Percentiles rank a stretch among this genome's conserved stretches.
These are phyloP conservation scores for Saturnispora besseyi DNA, from an alignment of 805 yeast genomes.

Conservation along the genomic window DNA sequence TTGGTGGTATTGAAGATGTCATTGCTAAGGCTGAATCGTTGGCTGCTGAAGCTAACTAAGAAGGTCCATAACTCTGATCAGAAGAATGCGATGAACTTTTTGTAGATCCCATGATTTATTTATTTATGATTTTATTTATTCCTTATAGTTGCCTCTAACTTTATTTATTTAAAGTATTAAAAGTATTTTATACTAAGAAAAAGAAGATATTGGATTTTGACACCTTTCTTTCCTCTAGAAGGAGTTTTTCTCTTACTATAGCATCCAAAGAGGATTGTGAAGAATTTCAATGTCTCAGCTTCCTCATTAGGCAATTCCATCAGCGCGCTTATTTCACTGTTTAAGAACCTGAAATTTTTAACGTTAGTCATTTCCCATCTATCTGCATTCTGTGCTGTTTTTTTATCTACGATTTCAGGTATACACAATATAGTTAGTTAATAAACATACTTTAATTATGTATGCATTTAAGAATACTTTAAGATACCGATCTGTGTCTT, in stretches of 20 bases:
- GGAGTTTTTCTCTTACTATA: no score
- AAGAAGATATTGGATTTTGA: not conserved
- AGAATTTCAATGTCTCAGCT: no score
- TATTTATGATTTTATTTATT: conserved; percentile 11
- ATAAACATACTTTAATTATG: not conserved
- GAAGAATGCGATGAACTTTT: conserved; percentile 5
- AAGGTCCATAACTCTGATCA: conserved; percentile 6
- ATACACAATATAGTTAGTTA: no score
- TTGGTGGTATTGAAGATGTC: conserved; percentile 99
- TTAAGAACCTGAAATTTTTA: not conserved
- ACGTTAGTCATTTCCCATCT: not conserved
- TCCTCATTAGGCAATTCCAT: conserved; percentile 2
- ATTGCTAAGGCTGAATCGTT: conserved; percentile 98
- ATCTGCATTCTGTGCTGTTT: no score
- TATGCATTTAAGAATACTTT: not conserved
- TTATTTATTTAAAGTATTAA: not conserved
- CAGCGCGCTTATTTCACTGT: conserved; percentile 1
- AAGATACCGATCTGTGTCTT: not conserved
- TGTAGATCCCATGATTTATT: conserved; percentile 8
- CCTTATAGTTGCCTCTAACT: conserved; percentile 6
- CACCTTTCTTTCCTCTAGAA: no score
- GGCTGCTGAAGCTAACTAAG: conserved; percentile 81
- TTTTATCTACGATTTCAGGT: no score
- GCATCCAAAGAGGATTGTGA: no score
- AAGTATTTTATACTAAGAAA: not conserved